phyloP scores from a whole-genome alignment of 1,284 basidiomycete genomes.

The Cystobasidium pallidum region DNA sequence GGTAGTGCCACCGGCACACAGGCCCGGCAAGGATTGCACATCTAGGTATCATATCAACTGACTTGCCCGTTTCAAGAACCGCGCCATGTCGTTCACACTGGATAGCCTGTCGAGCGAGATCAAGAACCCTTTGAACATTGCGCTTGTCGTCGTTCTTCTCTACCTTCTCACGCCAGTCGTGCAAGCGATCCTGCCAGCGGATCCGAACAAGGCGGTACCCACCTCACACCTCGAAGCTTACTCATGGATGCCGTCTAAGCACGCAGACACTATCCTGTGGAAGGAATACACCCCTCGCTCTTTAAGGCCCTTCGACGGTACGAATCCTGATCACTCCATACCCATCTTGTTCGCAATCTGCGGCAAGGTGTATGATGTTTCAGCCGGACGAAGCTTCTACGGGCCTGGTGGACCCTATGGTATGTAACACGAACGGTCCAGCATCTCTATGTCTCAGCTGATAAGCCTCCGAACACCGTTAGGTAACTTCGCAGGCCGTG shows the following conservation, averaged over 20 bases:
- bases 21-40: background rate
- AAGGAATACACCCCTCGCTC: slow-evolving; percentile 49
- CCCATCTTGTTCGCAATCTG: slow-evolving; percentile 51
- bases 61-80: no score
- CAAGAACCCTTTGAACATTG: slow-evolving; percentile 46
- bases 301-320: slow-evolving; percentile 49
- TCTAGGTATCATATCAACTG: no score
- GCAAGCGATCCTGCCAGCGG: slow-evolving; percentile 43
- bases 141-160: slow-evolving; percentile 45
- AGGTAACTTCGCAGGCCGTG: slow-evolving; percentile 53
- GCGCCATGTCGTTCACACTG: background rate
- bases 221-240: slow-evolving; percentile 44
- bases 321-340: background rate
- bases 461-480: slow-evolving; percentile 28
- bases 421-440: slow-evolving; percentile 5
- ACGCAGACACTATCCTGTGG: slow-evolving; percentile 49
- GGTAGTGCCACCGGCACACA: background rate
- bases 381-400: slow-evolving; percentile 49
- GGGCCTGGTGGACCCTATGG: slow-evolving; percentile 50
- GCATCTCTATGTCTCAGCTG: background rate
- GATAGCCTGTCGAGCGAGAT: slow-evolving; percentile 6
- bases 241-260: slow-evolving; percentile 50
- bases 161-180: slow-evolving; percentile 44
- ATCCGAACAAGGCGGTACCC: slow-evolving; percentile 32
- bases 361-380: slow-evolving; percentile 53